A percentile compares a stretch with the other conserved stretches of the same genome.
Evolutionary conservation across 2,329 filamentous ascomycete genomes (phyloP).

Genomic region (Pleurostoma richardsiae): DNA sequence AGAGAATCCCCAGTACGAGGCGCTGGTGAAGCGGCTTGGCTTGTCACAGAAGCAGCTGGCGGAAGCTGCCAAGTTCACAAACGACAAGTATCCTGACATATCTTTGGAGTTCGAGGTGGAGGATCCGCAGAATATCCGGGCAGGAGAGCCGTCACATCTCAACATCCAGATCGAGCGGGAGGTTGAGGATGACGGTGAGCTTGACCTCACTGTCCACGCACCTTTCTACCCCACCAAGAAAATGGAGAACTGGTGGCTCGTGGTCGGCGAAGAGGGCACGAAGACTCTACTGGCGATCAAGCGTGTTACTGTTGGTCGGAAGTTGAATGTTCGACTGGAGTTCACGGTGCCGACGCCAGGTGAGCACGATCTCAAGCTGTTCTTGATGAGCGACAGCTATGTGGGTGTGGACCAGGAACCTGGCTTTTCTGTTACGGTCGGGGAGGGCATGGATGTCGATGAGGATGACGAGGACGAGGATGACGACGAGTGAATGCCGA

Average conservation of each 20-base stretch:
- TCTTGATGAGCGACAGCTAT: conserved; percentile 96
- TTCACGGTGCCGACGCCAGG: conserved; percentile 83
- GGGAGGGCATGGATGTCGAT: conserved; percentile 93
- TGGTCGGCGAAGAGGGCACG: conserved; percentile 87
- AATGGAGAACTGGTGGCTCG: conserved; percentile 98
- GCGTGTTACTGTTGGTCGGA: conserved; percentile 78
- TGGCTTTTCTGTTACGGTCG: conserved; percentile 76
- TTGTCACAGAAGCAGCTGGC: conserved; percentile 77
- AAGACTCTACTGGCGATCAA: conserved; percentile 91
- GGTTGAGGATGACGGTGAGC: conserved; percentile 64
- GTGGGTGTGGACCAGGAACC: conserved; percentile 96
- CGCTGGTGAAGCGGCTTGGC: conserved; percentile 71
- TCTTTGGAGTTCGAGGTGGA: conserved; percentile 85
- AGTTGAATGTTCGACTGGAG: conserved; percentile 75
- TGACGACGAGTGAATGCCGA: conserved; percentile 31
- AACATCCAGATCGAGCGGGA: conserved; percentile 83
- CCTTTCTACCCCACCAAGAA: conserved; percentile 92
- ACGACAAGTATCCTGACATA: conserved; percentile 92
- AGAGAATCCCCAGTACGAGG: conserved; percentile 77
- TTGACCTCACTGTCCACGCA: conserved; percentile 82
- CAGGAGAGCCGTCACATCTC: conserved; percentile 77
- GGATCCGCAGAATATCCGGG: conserved; percentile 72
- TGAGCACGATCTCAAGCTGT: conserved; percentile 82
- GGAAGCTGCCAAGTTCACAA: conserved; percentile 91
- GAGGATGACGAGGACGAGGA: conserved; percentile 78